These are phyloP conservation scores for Eimeria maxima DNA, from an alignment of 169 alveolate genomes.

Conservation along the genomic window DNA sequence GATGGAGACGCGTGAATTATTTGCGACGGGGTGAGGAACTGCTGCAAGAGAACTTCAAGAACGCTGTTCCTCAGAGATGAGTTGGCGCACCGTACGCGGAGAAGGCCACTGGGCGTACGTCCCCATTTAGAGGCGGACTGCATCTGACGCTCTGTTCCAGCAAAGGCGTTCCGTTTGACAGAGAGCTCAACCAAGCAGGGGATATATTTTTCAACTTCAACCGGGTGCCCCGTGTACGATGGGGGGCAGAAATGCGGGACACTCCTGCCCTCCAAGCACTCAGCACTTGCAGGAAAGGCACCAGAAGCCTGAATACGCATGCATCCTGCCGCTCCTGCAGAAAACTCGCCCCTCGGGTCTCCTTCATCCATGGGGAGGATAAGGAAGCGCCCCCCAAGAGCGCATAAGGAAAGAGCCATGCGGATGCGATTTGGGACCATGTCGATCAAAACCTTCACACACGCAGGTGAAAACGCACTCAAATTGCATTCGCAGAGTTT, in stretches of 20 bases:
- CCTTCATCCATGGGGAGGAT: slow-evolving; percentile 29
- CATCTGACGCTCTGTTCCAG: slow-evolving; percentile 31
- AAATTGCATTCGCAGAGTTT: background rate
- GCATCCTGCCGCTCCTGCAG: background rate
- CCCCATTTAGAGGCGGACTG: slow-evolving; percentile 26
- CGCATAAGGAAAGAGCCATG: slow-evolving; percentile 12
- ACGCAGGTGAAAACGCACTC: background rate
- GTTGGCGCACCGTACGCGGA: slow-evolving; percentile 49
- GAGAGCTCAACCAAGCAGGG: slow-evolving; percentile 47
- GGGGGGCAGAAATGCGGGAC: background rate
- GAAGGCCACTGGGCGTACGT: slow-evolving; percentile 54
- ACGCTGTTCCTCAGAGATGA: slow-evolving; percentile 34
- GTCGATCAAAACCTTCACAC: slow-evolving; percentile 48
- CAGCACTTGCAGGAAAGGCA: slow-evolving; percentile 58
- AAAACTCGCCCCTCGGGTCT: background rate
- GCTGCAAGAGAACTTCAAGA: slow-evolving; percentile 64
- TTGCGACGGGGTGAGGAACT: slow-evolving; percentile 31
- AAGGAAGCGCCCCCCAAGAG: slow-evolving; percentile 46
- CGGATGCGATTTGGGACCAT: slow-evolving; percentile 64
- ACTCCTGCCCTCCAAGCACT: background rate
- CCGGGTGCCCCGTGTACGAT: background rate
- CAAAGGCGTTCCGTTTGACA: slow-evolving; percentile 42
- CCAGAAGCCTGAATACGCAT: slow-evolving; percentile 61
- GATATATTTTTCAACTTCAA: background rate
- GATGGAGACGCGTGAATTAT: slow-evolving; percentile 11